Evolutionary conservation across 2,329 filamentous ascomycete genomes (phyloP).

Genomic region (Calonectria ilicicola): DNA sequence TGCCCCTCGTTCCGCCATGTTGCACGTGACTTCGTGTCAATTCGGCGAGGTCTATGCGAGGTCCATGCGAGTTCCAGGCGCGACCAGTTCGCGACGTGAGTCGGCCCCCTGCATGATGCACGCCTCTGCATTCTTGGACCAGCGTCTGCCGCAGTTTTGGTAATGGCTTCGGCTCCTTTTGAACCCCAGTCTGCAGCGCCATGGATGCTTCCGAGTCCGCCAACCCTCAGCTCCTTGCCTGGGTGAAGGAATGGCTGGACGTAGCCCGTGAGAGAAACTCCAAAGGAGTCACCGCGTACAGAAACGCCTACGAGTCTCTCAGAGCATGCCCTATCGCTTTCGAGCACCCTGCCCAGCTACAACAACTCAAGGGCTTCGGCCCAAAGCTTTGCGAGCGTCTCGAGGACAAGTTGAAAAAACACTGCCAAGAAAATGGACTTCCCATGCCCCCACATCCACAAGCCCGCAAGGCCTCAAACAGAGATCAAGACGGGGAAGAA

Average conservation of each 20-base stretch:
- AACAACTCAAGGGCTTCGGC: conserved; percentile 80
- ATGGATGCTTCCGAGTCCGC: conserved; percentile 62
- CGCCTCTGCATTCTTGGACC: not conserved
- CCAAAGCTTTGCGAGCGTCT: conserved; percentile 78
- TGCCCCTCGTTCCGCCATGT: too few species aligned
- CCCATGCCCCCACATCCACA: conserved; percentile 73
- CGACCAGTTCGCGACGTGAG: too few species aligned
- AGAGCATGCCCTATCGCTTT: conserved; percentile 79
- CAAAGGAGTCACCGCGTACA: conserved; percentile 79
- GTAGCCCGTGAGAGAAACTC: conserved; percentile 75
- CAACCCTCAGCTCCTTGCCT: conserved; percentile 78
- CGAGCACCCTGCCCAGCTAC: conserved; percentile 78
- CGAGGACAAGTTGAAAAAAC: conserved; percentile 67
- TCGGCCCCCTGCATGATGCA: not conserved
- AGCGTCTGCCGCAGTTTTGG: not conserved
- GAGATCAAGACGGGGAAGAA: conserved; percentile 48
- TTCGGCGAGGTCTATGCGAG: too few species aligned
- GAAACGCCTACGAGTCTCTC: conserved; percentile 81
- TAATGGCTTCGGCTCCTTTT: not conserved
- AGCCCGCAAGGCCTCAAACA: conserved; percentile 53
- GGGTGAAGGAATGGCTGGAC: conserved; percentile 84
- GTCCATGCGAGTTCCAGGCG: too few species aligned
- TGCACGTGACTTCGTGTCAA: conserved; percentile 42
- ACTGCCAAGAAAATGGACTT: conserved; percentile 76
- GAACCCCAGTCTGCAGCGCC: conserved; percentile 2